phyloP scores from a whole-genome alignment of 805 yeast genomes.

The Pichia exigua region DNA sequence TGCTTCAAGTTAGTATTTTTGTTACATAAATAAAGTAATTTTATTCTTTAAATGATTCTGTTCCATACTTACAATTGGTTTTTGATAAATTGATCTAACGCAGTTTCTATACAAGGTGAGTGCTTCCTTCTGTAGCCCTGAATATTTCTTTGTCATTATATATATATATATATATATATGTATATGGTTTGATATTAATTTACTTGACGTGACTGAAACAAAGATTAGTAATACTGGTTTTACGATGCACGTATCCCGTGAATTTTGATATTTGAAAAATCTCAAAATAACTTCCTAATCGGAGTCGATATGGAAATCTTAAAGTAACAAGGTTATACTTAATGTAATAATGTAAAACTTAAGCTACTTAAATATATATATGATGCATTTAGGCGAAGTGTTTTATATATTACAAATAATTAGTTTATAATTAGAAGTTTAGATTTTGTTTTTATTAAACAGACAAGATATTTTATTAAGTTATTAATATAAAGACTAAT shows the following conservation, averaged over 20 bases:
- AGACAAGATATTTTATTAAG: constrained; percentile 10
- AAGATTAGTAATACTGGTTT: neutral
- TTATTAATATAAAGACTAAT: constrained; percentile 9
- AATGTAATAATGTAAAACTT: too few species aligned
- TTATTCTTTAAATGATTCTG: neutral
- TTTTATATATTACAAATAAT: neutral
- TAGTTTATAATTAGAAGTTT: neutral
- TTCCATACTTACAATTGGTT: constrained; percentile 34
- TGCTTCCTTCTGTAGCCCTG: constrained; percentile 48
- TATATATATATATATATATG: neutral
- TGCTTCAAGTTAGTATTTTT: neutral
- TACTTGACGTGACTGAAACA: neutral
- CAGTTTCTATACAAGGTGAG: constrained; percentile 41
- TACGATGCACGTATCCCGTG: neutral
- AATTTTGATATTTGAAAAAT: neutral
- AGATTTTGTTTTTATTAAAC: neutral
- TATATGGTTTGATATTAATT: neutral
- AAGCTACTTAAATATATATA: too few species aligned
- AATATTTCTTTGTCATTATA: constrained; percentile 19
- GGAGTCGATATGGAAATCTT: neutral
- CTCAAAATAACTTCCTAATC: neutral
- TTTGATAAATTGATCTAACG: constrained; percentile 35
- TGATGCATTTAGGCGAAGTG: too few species aligned
- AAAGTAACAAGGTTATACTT: too few species aligned
- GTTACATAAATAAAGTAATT: too few species aligned